Conservation (phyloP, 139 green algal species). For the Chloropicon primus region DNA sequence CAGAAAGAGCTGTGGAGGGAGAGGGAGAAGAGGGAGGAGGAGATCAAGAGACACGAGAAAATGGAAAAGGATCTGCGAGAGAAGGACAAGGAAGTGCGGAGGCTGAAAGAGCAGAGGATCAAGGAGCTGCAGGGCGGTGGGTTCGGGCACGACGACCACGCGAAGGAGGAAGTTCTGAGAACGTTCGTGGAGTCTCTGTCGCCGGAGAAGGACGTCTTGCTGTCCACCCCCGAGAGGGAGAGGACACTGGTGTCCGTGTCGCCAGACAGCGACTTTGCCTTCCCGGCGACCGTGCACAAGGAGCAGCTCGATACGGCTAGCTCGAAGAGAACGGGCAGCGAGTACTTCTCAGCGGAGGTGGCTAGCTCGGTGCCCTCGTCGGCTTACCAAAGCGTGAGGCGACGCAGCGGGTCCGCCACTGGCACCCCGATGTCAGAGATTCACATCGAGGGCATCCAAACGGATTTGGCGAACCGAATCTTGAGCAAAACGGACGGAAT, state of each 20-base stretch:
- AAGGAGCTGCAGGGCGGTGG: not conserved
- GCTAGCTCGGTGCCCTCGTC: too few relatives aligned
- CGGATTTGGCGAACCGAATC: not conserved
- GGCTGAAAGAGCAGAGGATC: not conserved
- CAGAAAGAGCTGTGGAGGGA: not conserved
- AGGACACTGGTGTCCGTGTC: not conserved
- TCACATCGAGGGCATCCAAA: not conserved
- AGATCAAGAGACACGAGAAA: too few relatives aligned
- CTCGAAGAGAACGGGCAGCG: too few relatives aligned
- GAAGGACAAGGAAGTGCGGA: too few relatives aligned
- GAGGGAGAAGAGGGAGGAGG: not conserved
- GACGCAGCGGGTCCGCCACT: too few relatives aligned
- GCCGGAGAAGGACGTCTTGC: not conserved
- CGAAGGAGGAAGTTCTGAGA: not conserved
- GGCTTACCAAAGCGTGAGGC: too few relatives aligned
- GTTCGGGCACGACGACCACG: not conserved
- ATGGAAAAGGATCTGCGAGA: too few relatives aligned
- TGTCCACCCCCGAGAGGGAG: not conserved
- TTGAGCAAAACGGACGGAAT: not conserved
- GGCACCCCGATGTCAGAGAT: not conserved
- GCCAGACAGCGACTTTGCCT: not conserved
- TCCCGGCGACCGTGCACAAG: not conserved
- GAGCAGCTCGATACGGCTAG: too few relatives aligned
- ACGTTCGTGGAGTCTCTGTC: not conserved
- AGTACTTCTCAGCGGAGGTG: too few relatives aligned